phyloP scores from a whole-genome alignment of 139 green algal genomes.

The Desmodesmus armatus region DNA sequence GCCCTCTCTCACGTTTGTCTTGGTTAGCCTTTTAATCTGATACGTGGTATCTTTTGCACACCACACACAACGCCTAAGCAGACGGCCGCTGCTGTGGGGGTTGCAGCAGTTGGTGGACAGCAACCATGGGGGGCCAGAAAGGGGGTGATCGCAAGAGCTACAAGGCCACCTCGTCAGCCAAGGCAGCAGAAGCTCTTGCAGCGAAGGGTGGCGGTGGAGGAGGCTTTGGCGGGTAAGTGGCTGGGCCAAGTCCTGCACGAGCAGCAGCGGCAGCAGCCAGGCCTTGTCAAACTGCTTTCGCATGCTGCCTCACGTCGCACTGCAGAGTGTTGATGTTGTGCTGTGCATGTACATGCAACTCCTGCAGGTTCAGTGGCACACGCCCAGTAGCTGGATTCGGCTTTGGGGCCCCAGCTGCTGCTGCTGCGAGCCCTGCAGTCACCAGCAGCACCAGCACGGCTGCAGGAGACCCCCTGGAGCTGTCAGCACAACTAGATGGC shows the following conservation, averaged over 20 bases:
- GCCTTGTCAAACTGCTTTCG: not conserved
- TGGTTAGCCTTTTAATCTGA: too few species aligned
- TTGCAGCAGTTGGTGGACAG: not conserved
- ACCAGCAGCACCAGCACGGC: too few species aligned
- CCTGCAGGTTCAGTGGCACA: slow-evolving; percentile 48
- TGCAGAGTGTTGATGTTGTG: not conserved
- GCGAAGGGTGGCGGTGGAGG: slow-evolving; percentile 14
- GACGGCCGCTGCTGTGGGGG: too few species aligned
- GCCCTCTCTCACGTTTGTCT: too few species aligned
- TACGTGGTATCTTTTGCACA: too few species aligned
- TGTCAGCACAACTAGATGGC: slow-evolving; percentile 65
- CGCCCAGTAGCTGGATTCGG: slow-evolving; percentile 50
- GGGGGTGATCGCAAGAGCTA: slow-evolving; percentile 37
- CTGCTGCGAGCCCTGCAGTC: not conserved
- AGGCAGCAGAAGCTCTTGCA: slow-evolving; percentile 53
- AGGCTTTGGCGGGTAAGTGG: slow-evolving; percentile 60
- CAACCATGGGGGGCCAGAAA: slow-evolving; percentile 36
- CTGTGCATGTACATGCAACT: too few species aligned
- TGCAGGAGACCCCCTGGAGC: not conserved
- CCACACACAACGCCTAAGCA: too few species aligned
- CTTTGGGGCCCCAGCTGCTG: slow-evolving; percentile 39
- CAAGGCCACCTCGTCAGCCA: slow-evolving; percentile 51
- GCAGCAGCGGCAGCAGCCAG: not conserved
- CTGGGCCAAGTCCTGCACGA: too few species aligned
- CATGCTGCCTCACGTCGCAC: not conserved